Evolutionary conservation across 306 rosid genomes (phyloP), one percentile per base, ranked within the genome.

Genomic region (Comarum palustre): DNA sequence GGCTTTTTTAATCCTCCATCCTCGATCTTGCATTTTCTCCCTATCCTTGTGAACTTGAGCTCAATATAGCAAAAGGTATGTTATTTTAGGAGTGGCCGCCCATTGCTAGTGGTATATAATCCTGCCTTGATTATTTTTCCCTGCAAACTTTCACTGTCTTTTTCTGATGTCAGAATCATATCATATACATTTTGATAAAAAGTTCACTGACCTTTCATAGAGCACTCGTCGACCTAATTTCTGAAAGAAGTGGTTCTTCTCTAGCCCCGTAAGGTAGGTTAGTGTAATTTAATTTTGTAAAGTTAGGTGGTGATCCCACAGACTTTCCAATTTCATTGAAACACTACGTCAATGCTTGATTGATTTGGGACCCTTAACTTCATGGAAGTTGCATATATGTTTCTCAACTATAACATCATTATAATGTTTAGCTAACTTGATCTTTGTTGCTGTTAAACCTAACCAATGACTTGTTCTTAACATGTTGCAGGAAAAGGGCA

Each of bases 401-500:
- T 51, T 38, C 42, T 69, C 32, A 48, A 19, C n/a, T 15, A 1
- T 0, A 43, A 29, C 42, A 22, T 25, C 20, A 6, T 19, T 25
- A n/a, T 48, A 51, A 13, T 6, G 4, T 69, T 27, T 8, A 41
- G 20, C 45, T 57, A 60, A 5, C 22, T 66, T 45, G 52, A 60
- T 15, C 45, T 1, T 27, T 10, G n/a, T 43, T 57, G 24, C 19
- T 67, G 60, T 46, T 46, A 6, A 34, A 34, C 15, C 52, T 41
- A 27, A 41, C 42, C 24, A 17, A 43, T 13, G 1, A 67, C 59
- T 7, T 27, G 43, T 52, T 67, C 20, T 68, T 65, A 62, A 54
- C 19, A 66, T 70, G 72, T 51, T 78, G 85, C 87, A 95, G 99
- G 96, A 80, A 75, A 90, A 84, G 71, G 96, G 86, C 63, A 97